Evolutionary conservation across 495 filamentous ascomycete species (phyloP).

Genomic region (Parmelia sp.): DNA sequence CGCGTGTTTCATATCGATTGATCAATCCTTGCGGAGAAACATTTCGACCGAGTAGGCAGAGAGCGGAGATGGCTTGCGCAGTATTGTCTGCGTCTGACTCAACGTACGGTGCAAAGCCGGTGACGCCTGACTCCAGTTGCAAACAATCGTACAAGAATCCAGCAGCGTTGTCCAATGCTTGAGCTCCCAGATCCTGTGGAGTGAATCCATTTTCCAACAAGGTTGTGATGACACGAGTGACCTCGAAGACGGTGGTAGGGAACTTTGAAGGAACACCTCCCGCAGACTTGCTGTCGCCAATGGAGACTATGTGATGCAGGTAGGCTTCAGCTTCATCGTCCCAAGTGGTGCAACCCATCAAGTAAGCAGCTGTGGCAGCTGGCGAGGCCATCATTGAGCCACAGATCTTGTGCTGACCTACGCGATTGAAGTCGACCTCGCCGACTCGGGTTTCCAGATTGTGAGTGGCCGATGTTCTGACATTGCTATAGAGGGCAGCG

Average conservation of each 20-base stretch:
- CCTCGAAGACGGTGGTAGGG: slow-evolving; percentile 38
- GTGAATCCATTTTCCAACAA: slow-evolving; percentile 20
- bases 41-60: slow-evolving; percentile 29
- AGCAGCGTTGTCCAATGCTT: slow-evolving; percentile 20
- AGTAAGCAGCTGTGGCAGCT: slow-evolving; percentile 42
- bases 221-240: slow-evolving; percentile 32
- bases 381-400: slow-evolving; percentile 46
- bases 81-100: slow-evolving; percentile 46
- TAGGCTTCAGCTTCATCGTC: slow-evolving; percentile 33
- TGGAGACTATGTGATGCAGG: slow-evolving; percentile 18
- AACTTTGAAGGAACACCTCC: slow-evolving; percentile 33
- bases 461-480: slow-evolving; percentile 32
- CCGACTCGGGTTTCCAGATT: slow-evolving; percentile 40
- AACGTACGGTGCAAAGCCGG: slow-evolving; percentile 30
- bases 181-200: slow-evolving; percentile 3
- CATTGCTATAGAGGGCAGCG: slow-evolving; percentile 34
- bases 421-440: slow-evolving; percentile 38
- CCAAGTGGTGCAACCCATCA: slow-evolving; percentile 34
- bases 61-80: slow-evolving; percentile 35
- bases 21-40: slow-evolving; percentile 30
- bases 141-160: slow-evolving; percentile 25
- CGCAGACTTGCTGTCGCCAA: slow-evolving; percentile 13
- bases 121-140: slow-evolving; percentile 20
- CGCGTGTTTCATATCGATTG: slow-evolving; percentile 31
- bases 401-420: slow-evolving; percentile 39